Base-by-base conservation (phyloP, 1,284 basidiomycete genomes). In the Cutaneotrichosporon mucoides region DNA sequence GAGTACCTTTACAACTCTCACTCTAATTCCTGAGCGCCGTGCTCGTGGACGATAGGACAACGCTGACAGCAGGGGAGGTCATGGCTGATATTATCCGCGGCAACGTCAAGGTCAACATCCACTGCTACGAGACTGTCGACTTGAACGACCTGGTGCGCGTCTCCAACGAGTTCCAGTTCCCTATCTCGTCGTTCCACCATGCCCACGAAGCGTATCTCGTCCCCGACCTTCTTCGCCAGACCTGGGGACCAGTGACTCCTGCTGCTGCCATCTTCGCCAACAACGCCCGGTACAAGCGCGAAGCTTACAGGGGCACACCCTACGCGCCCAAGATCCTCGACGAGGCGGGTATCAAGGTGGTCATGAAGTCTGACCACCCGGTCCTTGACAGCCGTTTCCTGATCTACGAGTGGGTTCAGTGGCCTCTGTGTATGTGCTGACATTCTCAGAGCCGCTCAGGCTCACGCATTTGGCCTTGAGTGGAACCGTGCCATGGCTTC, bases 151-250 rank as follows among this genome's bases (percentile, higher is more conserved):
- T 77, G 41, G 70, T 73, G 33, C 70, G 89, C 79, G 82, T 90
- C 55, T 85, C 86, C 15, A 88, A 90, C 74, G 88, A 91, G 75
- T 95, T 92, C 82, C 53, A 62, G 57, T 67, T 67, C 62, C 57
- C 56, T 35, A 63, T 68, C 13, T 58, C 67, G 0, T 55, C 60
- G 4, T 63, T 68, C 54, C 67, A 68, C 53, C 67, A 68, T 52
- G 90, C 91, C 0, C 85, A 86, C 64, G 89, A 91, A 73, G 85
- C 91, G 0, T 93, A 89, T 70, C 84, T 93, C 13, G 85, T 90
- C 24, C 88, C 89, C 1, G 85, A 85, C 37, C 75, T 89, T 1
- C 77, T 94, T 50, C 80, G 81, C 50, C 58, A 64, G 59, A 41
- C 59, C 2, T 64, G 59, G 59, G 59, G 59, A 0, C 37, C 50